These are phyloP conservation scores for Aristolochia fimbriata DNA, from an alignment of 164 flowering plant genomes.

Conservation along the genomic window DNA sequence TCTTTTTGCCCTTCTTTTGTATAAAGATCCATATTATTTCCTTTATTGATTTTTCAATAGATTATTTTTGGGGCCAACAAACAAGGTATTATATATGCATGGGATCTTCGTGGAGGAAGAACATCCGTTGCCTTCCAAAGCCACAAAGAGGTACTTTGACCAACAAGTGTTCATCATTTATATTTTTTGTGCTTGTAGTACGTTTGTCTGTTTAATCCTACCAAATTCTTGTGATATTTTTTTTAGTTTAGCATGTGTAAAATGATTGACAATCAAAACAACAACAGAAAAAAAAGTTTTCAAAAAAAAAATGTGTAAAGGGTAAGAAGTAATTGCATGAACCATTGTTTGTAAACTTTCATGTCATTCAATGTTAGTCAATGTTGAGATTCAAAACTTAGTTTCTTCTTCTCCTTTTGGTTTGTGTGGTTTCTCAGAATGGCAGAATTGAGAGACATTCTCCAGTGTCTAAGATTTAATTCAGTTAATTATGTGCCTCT, in stretches of 20 bases:
- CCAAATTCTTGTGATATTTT: background rate
- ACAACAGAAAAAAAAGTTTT: too few relatives aligned
- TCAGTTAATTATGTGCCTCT: too few relatives aligned
- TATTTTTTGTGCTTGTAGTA: background rate
- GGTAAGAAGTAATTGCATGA: background rate
- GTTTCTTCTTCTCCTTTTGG: too few relatives aligned
- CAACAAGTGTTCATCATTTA: background rate
- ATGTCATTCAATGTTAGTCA: too few relatives aligned
- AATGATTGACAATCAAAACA: too few relatives aligned
- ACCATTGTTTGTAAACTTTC: background rate
- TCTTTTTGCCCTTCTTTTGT: too few relatives aligned
- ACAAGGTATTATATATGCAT: conserved; percentile 55
- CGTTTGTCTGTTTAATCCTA: background rate
- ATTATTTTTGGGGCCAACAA: conserved; percentile 70
- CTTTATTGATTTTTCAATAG: conserved; percentile 23
- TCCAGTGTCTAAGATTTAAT: too few relatives aligned
- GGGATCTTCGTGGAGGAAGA: conserved; percentile 98
- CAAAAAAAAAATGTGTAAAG: too few relatives aligned
- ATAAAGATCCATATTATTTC: background rate
- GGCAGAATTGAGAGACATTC: too few relatives aligned
- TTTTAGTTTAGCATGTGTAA: background rate
- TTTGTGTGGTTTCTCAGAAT: too few relatives aligned
- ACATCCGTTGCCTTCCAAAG: conserved; percentile 52
- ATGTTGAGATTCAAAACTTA: too few relatives aligned
- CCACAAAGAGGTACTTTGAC: conserved; percentile 50